These are phyloP conservation scores for Lipomyces chichibuensis DNA, from an alignment of 805 yeast species.

Conservation along the genomic window DNA sequence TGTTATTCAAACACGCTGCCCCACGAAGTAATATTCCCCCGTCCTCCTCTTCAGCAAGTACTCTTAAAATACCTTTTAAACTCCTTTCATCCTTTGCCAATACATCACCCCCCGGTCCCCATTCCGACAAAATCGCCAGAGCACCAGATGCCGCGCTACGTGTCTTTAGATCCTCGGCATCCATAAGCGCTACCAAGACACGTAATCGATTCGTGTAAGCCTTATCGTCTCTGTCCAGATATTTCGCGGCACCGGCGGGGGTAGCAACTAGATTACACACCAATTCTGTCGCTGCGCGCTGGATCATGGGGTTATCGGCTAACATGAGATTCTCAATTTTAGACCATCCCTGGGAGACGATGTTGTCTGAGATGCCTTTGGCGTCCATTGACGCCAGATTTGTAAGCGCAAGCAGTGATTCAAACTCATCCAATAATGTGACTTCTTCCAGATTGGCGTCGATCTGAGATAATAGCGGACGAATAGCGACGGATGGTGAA, in stretches of 20 bases:
- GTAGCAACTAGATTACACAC: conserved; percentile 59
- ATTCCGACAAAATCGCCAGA: conserved; percentile 46
- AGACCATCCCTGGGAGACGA: conserved; percentile 50
- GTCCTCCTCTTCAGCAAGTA: conserved; percentile 37
- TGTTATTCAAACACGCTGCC: conserved; percentile 38
- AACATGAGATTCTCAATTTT: conserved; percentile 52
- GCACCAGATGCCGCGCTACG: conserved; percentile 49
- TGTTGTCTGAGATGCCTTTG: conserved; percentile 48
- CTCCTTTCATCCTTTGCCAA: conserved; percentile 40
- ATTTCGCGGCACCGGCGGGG: conserved; percentile 45
- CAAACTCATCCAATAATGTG: conserved; percentile 51
- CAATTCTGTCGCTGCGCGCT: conserved; percentile 64
- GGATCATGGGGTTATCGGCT: conserved; percentile 54
- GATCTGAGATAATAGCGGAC: conserved; percentile 43
- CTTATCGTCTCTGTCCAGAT: conserved; percentile 40
- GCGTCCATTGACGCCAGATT: conserved; percentile 59
- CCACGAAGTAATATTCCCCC: conserved; percentile 41
- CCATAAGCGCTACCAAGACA: conserved; percentile 44
- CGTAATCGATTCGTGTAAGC: conserved; percentile 40
- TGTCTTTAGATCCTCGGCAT: conserved; percentile 42
- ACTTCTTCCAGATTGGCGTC: conserved; percentile 35
- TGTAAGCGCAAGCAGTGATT: conserved; percentile 66
- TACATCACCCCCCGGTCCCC: conserved; percentile 43
- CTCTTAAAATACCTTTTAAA: conserved; percentile 35
- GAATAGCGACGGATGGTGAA: conserved; percentile 41